Percentiles rank a stretch among this genome's conserved stretches.
Evolutionary conservation across 73 alveolate species (phyloP).

Genomic region (Tetrahymena malaccensis): DNA sequence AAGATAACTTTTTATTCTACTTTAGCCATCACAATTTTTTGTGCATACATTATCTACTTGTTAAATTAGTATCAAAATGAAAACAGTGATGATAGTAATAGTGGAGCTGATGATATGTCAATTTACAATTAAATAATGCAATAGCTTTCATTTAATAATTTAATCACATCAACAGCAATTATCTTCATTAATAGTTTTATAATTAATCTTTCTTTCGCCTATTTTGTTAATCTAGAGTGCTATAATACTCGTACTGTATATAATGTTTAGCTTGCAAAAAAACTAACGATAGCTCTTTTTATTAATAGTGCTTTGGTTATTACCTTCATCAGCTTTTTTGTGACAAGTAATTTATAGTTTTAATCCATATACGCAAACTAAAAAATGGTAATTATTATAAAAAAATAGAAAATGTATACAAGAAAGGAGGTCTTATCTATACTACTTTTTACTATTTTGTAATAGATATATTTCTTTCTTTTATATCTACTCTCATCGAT

Average conservation of each 20-base stretch:
- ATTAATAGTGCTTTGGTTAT: conserved; percentile 17
- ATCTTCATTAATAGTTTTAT: conserved; percentile 29
- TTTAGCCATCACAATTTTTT: neutral
- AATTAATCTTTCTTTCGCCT: neutral
- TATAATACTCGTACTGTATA: conserved; percentile 28
- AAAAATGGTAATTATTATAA: no score
- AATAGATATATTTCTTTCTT: neutral
- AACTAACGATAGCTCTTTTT: conserved; percentile 16
- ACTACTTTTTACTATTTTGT: conserved; percentile 12
- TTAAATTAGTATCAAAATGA: neutral
- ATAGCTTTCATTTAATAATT: neutral
- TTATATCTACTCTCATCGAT: neutral
- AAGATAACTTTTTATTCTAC: neutral
- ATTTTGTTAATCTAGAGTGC: conserved; percentile 12
- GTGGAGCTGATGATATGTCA: neutral
- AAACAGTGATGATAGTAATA: neutral
- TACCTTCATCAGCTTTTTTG: neutral
- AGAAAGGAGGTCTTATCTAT: conserved; percentile 14
- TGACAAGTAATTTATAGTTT: neutral
- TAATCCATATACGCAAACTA: no score
- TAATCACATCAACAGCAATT: conserved; percentile 10
- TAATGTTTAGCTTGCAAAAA: conserved; percentile 17
- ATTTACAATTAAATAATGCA: neutral
- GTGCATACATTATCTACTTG: neutral
- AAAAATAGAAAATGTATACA: conserved; percentile 1